Evolutionary conservation across 1,139 yeast genomes (phyloP).

Genomic region (Trichomonascaceae sp.): DNA sequence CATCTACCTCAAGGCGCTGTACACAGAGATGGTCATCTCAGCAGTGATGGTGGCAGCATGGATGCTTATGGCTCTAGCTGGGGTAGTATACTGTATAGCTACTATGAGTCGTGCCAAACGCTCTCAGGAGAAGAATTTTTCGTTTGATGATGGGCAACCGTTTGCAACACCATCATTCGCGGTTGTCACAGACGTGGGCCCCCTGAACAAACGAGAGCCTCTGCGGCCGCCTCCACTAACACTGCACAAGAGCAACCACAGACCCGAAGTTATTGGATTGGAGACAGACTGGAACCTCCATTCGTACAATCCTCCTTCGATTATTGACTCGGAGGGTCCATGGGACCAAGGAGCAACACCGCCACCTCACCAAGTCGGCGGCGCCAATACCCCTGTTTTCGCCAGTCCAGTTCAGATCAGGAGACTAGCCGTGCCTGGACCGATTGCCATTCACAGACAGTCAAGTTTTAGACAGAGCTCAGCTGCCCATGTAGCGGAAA

Average conservation of each 20-base stretch:
- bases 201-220: neutral
- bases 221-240: neutral
- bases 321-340: no score
- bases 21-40: neutral
- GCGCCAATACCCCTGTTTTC: no score
- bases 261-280: neutral
- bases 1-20: neutral
- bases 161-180: neutral
- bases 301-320: neutral
- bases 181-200: no score
- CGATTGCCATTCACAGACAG: no score
- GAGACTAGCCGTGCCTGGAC: no score
- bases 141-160: neutral
- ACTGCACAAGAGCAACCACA: neutral
- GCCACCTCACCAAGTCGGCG: no score
- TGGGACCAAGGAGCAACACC: no score
- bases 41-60: constrained; percentile 1
- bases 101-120: neutral
- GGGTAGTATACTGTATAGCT: neutral
- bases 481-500: no score
- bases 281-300: neutral
- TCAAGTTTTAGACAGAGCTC: no score
- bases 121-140: neutral
- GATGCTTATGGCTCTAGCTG: neutral
- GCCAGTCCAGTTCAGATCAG: no score